phyloP scores from a whole-genome alignment of 352 stramenopile genomes.

The Phytophthora brassicae region DNA sequence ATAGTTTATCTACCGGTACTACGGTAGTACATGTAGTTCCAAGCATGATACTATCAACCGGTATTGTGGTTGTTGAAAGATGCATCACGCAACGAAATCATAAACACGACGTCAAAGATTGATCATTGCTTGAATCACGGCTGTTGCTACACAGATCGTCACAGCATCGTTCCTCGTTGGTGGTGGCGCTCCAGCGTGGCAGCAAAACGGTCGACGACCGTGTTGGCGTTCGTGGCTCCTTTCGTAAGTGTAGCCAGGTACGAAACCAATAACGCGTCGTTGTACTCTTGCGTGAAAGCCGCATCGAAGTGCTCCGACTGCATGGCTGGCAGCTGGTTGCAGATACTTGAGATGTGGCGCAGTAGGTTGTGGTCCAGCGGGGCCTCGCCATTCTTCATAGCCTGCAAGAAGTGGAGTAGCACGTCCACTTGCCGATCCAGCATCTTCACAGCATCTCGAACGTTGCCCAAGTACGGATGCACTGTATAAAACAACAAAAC shows the following conservation, averaged over 20 bases:
- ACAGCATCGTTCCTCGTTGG: conserved; percentile 56
- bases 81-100: conserved; percentile 15
- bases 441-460: conserved; percentile 86
- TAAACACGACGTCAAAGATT: conserved; percentile 17
- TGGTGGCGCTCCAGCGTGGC: conserved; percentile 73
- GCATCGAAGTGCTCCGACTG: conserved; percentile 72
- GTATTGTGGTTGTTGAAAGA: not conserved
- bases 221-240: conserved; percentile 73
- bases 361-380: conserved; percentile 79
- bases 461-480: conserved; percentile 76
- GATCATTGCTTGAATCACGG: not conserved
- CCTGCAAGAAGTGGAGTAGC: conserved; percentile 70
- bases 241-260: conserved; percentile 88
- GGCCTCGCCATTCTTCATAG: conserved; percentile 72
- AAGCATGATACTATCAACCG: too few relatives aligned
- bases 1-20: too few relatives aligned
- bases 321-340: conserved; percentile 82
- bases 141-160: conserved; percentile 11
- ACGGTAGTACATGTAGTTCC: too few relatives aligned
- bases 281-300: conserved; percentile 81
- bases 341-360: conserved; percentile 86
- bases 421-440: conserved; percentile 81
- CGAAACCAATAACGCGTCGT: conserved; percentile 78
- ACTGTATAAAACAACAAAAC: conserved; percentile 40
- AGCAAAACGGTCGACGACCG: conserved; percentile 79